These are phyloP conservation scores for Eleusine coracana DNA, from an alignment of 176 grass and related monocot genomes.

Conservation along the genomic window DNA sequence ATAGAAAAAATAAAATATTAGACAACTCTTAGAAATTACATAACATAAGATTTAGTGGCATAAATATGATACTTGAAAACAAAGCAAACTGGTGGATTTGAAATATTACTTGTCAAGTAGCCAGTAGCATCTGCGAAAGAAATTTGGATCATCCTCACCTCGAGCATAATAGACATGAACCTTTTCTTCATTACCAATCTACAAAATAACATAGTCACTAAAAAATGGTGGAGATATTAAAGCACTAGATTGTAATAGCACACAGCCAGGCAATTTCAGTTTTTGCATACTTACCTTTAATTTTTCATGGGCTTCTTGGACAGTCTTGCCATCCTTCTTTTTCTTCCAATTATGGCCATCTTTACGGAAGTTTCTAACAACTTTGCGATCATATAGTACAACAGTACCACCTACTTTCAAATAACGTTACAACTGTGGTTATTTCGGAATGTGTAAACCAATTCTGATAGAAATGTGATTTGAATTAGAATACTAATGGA, in stretches of 20 bases:
- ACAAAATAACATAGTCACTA: conserved; percentile 42
- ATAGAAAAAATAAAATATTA: conserved; percentile 1
- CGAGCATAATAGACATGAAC: conserved; percentile 99
- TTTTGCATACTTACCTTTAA: conserved; percentile 64
- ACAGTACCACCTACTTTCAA: conserved; percentile 69
- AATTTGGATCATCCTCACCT: conserved; percentile 90
- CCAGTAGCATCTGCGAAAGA: conserved; percentile 94
- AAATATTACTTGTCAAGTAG: conserved; percentile 88
- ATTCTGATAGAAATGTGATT: conserved; percentile 21
- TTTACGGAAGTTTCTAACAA: conserved; percentile 95
- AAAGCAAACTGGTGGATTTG: background rate
- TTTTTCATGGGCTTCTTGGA: conserved; percentile 99
- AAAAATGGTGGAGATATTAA: conserved; percentile 6
- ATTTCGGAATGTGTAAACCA: conserved; percentile 24
- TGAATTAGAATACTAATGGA: conserved; percentile 21
- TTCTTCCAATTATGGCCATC: conserved; percentile 97
- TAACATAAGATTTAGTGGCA: conserved; percentile 34
- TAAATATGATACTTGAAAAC: conserved; percentile 28
- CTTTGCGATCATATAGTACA: conserved; percentile 88
- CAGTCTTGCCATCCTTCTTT: conserved; percentile 97
- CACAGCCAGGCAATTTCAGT: conserved; percentile 2
- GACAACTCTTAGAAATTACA: background rate
- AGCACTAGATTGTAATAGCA: conserved; percentile 31
- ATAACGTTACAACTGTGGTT: conserved; percentile 15
- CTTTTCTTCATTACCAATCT: conserved; percentile 95